Percentiles rank a stretch among this genome's conserved stretches.
These are phyloP conservation scores for Thielaviopsis musarum DNA, from an alignment of 2,329 filamentous ascomycete genomes.

Conservation along the genomic window DNA sequence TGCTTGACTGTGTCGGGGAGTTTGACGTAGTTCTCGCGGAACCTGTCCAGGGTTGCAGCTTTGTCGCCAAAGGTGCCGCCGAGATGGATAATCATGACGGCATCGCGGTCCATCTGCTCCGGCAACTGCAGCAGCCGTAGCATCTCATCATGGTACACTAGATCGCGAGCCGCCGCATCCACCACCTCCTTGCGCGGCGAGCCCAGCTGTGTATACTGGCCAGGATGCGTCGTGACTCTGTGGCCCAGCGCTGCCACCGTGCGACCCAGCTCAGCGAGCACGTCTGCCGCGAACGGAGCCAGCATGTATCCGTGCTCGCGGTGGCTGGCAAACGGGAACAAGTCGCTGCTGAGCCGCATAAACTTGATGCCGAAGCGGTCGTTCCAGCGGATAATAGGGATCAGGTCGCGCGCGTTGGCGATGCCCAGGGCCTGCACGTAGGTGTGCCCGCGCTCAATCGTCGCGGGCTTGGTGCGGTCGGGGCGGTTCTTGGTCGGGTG, in stretches of 20 bases:
- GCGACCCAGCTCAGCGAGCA: slow-evolving; percentile 57
- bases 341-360: slow-evolving; percentile 81
- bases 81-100: slow-evolving; percentile 90
- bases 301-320: slow-evolving; percentile 73
- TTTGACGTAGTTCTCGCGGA: slow-evolving; percentile 54
- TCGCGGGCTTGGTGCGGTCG: slow-evolving; percentile 52
- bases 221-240: slow-evolving; percentile 76
- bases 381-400: slow-evolving; percentile 84
- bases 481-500: slow-evolving; percentile 77
- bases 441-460: slow-evolving; percentile 46
- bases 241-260: slow-evolving; percentile 67
- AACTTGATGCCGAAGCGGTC: slow-evolving; percentile 84
- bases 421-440: slow-evolving; percentile 66
- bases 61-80: slow-evolving; percentile 86
- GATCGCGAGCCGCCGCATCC: slow-evolving; percentile 57
- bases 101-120: slow-evolving; percentile 63
- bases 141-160: slow-evolving; percentile 80
- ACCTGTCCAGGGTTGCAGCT: slow-evolving; percentile 57
- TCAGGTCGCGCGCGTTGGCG: slow-evolving; percentile 66
- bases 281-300: slow-evolving; percentile 64
- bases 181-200: slow-evolving; percentile 68
- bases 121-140: slow-evolving; percentile 61
- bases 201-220: slow-evolving; percentile 82
- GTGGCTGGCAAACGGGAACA: slow-evolving; percentile 94
- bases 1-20: slow-evolving; percentile 57